These are phyloP conservation scores for Metschnikowia continentalis DNA, from an alignment of 805 yeast species.

Conservation along the genomic window DNA sequence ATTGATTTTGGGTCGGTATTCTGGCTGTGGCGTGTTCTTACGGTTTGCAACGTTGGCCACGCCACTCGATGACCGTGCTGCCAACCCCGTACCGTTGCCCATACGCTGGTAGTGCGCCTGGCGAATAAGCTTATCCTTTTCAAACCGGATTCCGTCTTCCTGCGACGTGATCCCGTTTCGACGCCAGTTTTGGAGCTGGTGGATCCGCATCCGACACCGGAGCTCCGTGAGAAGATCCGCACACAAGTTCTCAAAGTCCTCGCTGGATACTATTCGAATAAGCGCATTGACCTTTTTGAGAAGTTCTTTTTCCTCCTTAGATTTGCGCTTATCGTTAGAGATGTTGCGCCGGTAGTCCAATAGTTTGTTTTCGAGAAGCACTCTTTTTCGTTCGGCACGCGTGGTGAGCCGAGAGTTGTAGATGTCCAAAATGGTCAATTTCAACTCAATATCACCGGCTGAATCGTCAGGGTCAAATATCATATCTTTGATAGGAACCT, in stretches of 20 bases:
- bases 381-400: conserved; percentile 89
- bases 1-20: conserved; percentile 40
- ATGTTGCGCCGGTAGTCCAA: conserved; percentile 82
- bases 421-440: conserved; percentile 80
- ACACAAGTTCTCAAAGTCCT: conserved; percentile 73
- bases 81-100: conserved; percentile 35
- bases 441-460: conserved; percentile 82
- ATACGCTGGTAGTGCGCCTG: conserved; percentile 57
- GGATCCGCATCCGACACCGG: conserved; percentile 72
- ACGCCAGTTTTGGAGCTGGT: conserved; percentile 91
- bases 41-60: background rate
- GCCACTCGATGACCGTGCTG: conserved; percentile 17
- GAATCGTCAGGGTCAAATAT: conserved; percentile 91
- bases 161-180: conserved; percentile 79
- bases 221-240: conserved; percentile 74
- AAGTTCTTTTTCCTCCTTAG: conserved; percentile 86
- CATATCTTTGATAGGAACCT: conserved; percentile 90
- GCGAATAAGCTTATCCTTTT: conserved; percentile 77
- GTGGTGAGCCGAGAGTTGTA: conserved; percentile 85
- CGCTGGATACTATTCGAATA: conserved; percentile 73
- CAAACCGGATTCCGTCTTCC: conserved; percentile 81
- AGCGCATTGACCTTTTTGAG: conserved; percentile 72
- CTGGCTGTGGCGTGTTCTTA: conserved; percentile 34
- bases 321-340: conserved; percentile 75
- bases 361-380: conserved; percentile 68